phyloP scores from a whole-genome alignment of 2,329 filamentous ascomycete species.

The Talaromyces sp. region DNA sequence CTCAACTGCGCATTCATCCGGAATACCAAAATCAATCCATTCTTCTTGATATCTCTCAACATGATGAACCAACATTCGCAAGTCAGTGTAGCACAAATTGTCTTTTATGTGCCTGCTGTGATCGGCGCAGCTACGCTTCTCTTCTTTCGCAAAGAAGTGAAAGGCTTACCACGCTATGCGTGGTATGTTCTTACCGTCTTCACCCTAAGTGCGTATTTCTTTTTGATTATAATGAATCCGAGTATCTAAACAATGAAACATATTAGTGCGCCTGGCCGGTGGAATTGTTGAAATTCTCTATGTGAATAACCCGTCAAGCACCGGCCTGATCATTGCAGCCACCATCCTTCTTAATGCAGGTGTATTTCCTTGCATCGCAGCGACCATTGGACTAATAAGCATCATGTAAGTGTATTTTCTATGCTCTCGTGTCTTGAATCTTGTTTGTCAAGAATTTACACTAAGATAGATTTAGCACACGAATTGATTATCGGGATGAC shows the following conservation, averaged over 20 bases:
- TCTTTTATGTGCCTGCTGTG: slow-evolving; percentile 16
- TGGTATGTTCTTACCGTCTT: slow-evolving; percentile 18
- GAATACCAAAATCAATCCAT: too few species aligned
- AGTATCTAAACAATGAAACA: background rate
- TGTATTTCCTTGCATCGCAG: slow-evolving; percentile 19
- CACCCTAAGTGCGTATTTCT: slow-evolving; percentile 12
- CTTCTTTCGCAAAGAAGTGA: slow-evolving; percentile 12
- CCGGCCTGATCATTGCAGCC: slow-evolving; percentile 14
- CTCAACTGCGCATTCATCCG: too few species aligned
- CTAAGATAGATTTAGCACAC: slow-evolving; percentile 2
- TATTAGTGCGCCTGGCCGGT: slow-evolving; percentile 14
- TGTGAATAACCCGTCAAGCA: slow-evolving; percentile 11
- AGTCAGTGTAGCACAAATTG: slow-evolving; percentile 16
- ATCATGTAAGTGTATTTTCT: slow-evolving; percentile 15
- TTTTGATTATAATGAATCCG: background rate
- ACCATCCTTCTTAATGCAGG: slow-evolving; percentile 18
- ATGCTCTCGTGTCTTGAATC: background rate
- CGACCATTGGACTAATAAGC: slow-evolving; percentile 18
- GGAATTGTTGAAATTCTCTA: slow-evolving; percentile 15
- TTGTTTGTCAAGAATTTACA: background rate
- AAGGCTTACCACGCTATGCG: slow-evolving; percentile 14
- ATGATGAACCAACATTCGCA: slow-evolving; percentile 17
- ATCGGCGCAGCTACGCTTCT: slow-evolving; percentile 10
- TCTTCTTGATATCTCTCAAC: background rate
- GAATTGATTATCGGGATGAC: slow-evolving; percentile 7